Percentiles rank a stretch among this genome's conserved stretches.
These are phyloP conservation scores for Dimargaris cristalligena DNA, from an alignment of 192 early-diverging fungal species.

Conservation along the genomic window DNA sequence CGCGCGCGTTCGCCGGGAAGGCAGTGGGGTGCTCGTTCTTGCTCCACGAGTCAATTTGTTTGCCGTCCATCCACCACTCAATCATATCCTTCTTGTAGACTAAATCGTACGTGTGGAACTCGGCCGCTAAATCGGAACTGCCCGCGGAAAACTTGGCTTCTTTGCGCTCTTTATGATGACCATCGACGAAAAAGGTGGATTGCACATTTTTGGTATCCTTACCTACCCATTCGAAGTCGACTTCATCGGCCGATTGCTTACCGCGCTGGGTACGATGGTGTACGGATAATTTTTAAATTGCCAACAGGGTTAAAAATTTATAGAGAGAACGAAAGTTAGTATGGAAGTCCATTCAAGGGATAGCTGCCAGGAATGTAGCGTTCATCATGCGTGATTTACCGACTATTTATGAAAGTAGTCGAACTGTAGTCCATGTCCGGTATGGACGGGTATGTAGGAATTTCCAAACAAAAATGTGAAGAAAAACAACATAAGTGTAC, in stretches of 20 bases:
- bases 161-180: conserved; percentile 30
- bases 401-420: background rate
- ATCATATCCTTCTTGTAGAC: conserved; percentile 39
- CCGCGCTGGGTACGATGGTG: background rate
- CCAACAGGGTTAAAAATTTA: too few relatives aligned
- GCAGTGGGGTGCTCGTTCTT: conserved; percentile 16
- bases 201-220: conserved; percentile 29
- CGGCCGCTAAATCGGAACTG: conserved; percentile 21
- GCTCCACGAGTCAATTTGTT: conserved; percentile 27
- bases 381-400: background rate
- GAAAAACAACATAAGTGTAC: background rate
- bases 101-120: conserved; percentile 35
- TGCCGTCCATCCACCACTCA: conserved; percentile 29
- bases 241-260: conserved; percentile 25
- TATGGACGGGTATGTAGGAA: background rate
- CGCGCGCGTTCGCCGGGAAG: conserved; percentile 31
- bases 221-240: conserved; percentile 52
- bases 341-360: too few relatives aligned
- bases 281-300: too few relatives aligned
- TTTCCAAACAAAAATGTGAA: background rate
- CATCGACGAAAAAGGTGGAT: conserved; percentile 42
- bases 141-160: conserved; percentile 25
- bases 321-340: too few relatives aligned
- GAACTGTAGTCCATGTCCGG: background rate
- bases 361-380: too few relatives aligned